Conservation (phyloP, 768 basidiomycete genomes). For the Dictyophora rubrovolvata region DNA sequence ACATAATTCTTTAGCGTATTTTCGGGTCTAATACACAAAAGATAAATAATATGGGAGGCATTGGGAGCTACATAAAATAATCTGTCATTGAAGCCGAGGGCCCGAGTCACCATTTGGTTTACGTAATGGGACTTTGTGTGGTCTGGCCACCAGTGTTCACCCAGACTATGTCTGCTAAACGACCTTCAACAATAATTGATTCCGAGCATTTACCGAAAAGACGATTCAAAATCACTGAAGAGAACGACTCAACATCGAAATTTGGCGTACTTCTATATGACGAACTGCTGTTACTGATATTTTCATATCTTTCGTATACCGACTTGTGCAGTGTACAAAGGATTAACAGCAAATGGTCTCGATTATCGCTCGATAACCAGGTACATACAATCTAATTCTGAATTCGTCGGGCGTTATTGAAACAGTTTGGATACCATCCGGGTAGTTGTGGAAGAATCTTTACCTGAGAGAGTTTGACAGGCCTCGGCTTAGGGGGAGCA, state of each 20-base stretch:
- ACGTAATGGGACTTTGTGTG: background rate
- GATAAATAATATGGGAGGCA: too few species aligned
- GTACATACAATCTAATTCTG: constrained; percentile 26
- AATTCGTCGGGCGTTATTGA: constrained; percentile 5
- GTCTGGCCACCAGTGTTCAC: background rate
- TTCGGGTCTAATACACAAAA: too few species aligned
- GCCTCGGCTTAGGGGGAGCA: constrained; percentile 53
- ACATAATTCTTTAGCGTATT: too few species aligned
- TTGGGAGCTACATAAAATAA: too few species aligned
- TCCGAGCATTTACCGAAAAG: background rate
- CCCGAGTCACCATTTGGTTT: background rate
- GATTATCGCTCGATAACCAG: constrained; percentile 60
- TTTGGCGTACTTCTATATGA: constrained; percentile 59
- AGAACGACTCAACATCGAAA: constrained; percentile 7
- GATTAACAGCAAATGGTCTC: constrained; percentile 54
- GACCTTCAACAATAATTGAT: background rate
- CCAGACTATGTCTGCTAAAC: background rate
- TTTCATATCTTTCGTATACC: constrained; percentile 54
- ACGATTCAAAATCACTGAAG: background rate
- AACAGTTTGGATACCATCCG: constrained; percentile 11
- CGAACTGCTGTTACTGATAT: constrained; percentile 64
- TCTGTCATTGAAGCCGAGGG: too few species aligned
- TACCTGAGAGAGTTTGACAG: constrained; percentile 60
- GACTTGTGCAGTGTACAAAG: constrained; percentile 61
- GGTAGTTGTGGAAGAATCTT: constrained; percentile 56